Conservation (phyloP, 1,284 basidiomycete species). For the Cutaneotrichosporon cavernicola region DNA sequence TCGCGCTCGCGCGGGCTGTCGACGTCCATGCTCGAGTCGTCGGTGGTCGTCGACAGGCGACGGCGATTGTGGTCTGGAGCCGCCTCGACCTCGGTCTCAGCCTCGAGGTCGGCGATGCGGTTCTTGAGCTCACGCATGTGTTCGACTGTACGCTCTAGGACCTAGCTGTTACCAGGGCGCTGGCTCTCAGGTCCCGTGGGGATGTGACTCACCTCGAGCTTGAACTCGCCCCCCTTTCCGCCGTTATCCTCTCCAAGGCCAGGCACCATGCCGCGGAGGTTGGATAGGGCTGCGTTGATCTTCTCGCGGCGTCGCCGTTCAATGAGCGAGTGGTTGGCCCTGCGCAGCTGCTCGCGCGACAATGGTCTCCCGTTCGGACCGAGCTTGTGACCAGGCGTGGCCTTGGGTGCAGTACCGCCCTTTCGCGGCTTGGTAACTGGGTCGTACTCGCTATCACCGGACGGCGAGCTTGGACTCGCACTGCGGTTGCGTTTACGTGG, state of each 20-base stretch:
- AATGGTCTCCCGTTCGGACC: slow-evolving; percentile 28
- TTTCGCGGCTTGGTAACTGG: slow-evolving; percentile 6
- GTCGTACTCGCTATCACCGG: slow-evolving; percentile 36
- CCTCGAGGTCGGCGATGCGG: slow-evolving; percentile 37
- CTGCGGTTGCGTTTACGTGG: slow-evolving; percentile 30
- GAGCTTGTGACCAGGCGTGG: slow-evolving; percentile 3
- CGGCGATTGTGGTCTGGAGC: not conserved
- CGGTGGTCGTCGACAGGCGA: slow-evolving; percentile 3
- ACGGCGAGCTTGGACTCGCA: slow-evolving; percentile 22
- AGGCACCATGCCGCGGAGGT: slow-evolving; percentile 51
- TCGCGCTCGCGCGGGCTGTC: slow-evolving; percentile 7
- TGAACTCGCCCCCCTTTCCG: slow-evolving; percentile 51
- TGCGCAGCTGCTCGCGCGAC: slow-evolving; percentile 47
- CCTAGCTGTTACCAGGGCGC: slow-evolving; percentile 28
- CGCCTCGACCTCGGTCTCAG: slow-evolving; percentile 17
- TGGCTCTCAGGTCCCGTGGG: not conserved
- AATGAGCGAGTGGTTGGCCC: slow-evolving; percentile 52
- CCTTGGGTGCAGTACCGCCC: not conserved
- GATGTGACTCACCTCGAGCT: slow-evolving; percentile 46
- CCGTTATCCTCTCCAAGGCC: slow-evolving; percentile 45
- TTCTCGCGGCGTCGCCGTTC: slow-evolving; percentile 52
- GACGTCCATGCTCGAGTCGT: slow-evolving; percentile 19
- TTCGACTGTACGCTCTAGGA: slow-evolving; percentile 50
- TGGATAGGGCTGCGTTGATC: slow-evolving; percentile 50
- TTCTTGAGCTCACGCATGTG: slow-evolving; percentile 49